Evolutionary conservation across 2,329 filamentous ascomycete species (phyloP).

Genomic region (Pyricularia sp.): DNA sequence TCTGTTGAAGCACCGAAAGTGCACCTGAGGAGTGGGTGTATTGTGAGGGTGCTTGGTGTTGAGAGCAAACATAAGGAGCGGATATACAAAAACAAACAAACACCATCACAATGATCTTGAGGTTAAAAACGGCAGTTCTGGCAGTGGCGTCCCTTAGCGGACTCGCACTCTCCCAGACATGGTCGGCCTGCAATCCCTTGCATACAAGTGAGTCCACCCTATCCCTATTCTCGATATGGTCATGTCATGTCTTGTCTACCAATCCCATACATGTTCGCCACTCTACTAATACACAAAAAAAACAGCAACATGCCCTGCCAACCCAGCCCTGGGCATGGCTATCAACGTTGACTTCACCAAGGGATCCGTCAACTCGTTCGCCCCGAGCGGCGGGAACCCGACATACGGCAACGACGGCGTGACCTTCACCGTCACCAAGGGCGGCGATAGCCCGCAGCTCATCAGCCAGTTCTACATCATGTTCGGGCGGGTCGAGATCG

Average conservation of each 20-base stretch:
- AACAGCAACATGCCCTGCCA: constrained; percentile 54
- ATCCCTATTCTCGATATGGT: too few relatives aligned
- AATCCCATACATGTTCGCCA: background rate
- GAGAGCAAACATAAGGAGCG: background rate
- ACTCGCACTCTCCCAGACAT: constrained; percentile 20
- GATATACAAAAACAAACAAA: background rate
- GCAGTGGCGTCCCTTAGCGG: constrained; percentile 11
- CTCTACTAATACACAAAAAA: background rate
- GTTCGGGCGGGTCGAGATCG: constrained; percentile 87
- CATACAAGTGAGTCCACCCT: constrained; percentile 15
- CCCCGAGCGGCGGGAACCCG: constrained; percentile 49
- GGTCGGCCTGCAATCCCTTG: constrained; percentile 21
- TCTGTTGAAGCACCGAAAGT: background rate
- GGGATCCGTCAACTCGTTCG: constrained; percentile 72
- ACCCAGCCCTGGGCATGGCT: constrained; percentile 76
- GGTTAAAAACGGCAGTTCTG: constrained; percentile 12
- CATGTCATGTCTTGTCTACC: background rate
- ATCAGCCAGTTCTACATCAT: constrained; percentile 96
- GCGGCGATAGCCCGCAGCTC: constrained; percentile 80
- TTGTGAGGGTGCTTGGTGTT: background rate
- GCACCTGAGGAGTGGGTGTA: background rate
- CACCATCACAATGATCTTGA: constrained; percentile 13
- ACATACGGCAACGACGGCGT: constrained; percentile 71
- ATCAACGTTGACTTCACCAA: constrained; percentile 76
- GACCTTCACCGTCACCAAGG: constrained; percentile 66